Conservation (phyloP, 2,329 filamentous ascomycete genomes). For the Mycosphaerella sp. region DNA sequence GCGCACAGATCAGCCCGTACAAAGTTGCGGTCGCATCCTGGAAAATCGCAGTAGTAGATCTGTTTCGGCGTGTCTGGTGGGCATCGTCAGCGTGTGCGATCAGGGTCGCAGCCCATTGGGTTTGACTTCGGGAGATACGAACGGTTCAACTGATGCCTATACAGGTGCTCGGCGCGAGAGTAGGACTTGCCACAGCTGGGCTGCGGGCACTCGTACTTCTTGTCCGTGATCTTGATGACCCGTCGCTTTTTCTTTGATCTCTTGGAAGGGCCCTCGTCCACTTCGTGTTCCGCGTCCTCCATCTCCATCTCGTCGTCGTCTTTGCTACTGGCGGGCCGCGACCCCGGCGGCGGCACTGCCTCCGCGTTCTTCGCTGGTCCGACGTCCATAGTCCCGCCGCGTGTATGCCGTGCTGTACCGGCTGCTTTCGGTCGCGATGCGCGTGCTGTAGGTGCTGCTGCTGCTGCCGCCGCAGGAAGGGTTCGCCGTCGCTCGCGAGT, state of each 20-base stretch:
- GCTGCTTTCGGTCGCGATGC: conserved; percentile 1
- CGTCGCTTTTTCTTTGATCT: conserved; percentile 32
- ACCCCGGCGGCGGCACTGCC: conserved; percentile 7
- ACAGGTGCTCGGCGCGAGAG: conserved; percentile 91
- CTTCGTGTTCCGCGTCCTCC: conserved; percentile 25
- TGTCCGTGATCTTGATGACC: conserved; percentile 47
- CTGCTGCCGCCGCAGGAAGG: neutral
- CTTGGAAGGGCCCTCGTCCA: conserved; percentile 19
- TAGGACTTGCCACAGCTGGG: conserved; percentile 93
- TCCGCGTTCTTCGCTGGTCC: conserved; percentile 2
- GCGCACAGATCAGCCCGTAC: conserved; percentile 90
- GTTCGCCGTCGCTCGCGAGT: conserved; percentile 11
- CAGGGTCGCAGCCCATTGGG: neutral
- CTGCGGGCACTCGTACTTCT: conserved; percentile 65
- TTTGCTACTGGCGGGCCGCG: conserved; percentile 12
- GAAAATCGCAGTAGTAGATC: conserved; percentile 89
- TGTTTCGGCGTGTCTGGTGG: conserved; percentile 77
- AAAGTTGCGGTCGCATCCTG: conserved; percentile 82
- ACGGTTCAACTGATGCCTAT: conserved; percentile 94
- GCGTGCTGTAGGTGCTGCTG: conserved; percentile 1
- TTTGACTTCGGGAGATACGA: conserved; percentile 34
- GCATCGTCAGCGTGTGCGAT: conserved; percentile 8
- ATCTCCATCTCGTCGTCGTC: conserved; percentile 17
- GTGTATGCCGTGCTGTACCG: conserved; percentile 2
- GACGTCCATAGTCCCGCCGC: conserved; percentile 11